phyloP scores from a whole-genome alignment of 2,329 filamentous ascomycete genomes.

The Aspergillus calidoustus region DNA sequence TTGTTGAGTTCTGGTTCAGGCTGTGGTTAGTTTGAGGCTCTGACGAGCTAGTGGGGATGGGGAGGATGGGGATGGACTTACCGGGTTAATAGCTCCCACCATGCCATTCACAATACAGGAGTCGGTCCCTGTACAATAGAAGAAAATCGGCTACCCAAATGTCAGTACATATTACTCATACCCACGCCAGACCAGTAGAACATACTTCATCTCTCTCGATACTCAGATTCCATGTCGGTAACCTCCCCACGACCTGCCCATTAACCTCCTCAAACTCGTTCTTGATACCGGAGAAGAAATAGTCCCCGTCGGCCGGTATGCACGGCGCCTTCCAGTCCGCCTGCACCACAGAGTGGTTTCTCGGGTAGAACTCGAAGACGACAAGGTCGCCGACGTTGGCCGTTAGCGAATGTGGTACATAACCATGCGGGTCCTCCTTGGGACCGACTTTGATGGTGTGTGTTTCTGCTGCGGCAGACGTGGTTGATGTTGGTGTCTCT shows the following conservation, averaged over 20 bases:
- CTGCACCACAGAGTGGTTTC: constrained; percentile 67
- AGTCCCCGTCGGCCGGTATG: constrained; percentile 53
- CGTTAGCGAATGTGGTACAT: constrained; percentile 33
- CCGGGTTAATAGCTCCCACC: constrained; percentile 76
- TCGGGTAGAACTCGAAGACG: constrained; percentile 66
- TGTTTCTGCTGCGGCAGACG: constrained; percentile 23
- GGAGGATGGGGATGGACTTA: constrained; percentile 37
- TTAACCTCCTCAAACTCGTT: constrained; percentile 55
- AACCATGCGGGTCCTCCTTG: constrained; percentile 37
- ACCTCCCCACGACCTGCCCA: constrained; percentile 45
- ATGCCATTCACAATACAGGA: constrained; percentile 70
- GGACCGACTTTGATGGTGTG: constrained; percentile 42
- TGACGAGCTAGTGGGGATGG: background rate
- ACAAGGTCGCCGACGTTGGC: constrained; percentile 39
- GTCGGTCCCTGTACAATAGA: constrained; percentile 69
- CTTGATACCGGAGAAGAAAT: constrained; percentile 39
- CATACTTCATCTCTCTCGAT: constrained; percentile 62
- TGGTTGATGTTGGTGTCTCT: background rate
- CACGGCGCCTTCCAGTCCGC: constrained; percentile 65
- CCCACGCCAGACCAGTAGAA: background rate
- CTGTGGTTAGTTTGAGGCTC: background rate
- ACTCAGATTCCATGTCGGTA: constrained; percentile 44
- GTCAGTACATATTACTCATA: constrained; percentile 6
- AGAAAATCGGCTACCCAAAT: constrained; percentile 60
- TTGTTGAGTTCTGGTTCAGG: constrained; percentile 48